phyloP scores from a whole-genome alignment of 1,284 basidiomycete species.

The Ganoderma resinaceum region DNA sequence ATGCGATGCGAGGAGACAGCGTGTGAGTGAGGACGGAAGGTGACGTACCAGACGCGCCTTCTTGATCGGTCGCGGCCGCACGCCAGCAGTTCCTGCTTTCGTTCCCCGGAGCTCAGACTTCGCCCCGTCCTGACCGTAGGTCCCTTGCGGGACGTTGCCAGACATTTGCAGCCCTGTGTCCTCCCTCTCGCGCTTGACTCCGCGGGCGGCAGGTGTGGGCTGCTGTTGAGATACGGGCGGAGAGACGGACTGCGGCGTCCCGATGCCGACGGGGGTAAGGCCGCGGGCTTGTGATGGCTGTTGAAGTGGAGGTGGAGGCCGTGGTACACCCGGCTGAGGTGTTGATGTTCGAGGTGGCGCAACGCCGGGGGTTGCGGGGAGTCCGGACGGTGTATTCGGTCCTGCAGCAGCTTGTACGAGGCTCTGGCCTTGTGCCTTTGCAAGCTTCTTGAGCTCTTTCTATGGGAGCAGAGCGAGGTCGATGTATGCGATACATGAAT shows the following conservation, averaged over 20 bases:
- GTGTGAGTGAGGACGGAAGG: background rate
- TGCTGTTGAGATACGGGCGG: conserved; percentile 39
- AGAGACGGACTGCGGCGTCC: conserved; percentile 46
- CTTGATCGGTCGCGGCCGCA: conserved; percentile 74
- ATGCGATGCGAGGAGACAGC: conserved; percentile 5
- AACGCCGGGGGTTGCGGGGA: conserved; percentile 38
- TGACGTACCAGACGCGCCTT: conserved; percentile 75
- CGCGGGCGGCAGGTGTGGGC: conserved; percentile 43
- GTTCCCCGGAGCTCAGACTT: conserved; percentile 41
- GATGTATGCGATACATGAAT: background rate
- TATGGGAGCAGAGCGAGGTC: conserved; percentile 37
- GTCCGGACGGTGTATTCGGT: conserved; percentile 38
- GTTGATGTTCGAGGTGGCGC: conserved; percentile 35
- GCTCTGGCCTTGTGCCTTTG: conserved; percentile 63
- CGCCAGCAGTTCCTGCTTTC: conserved; percentile 54
- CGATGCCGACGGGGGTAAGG: conserved; percentile 38
- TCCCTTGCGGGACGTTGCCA: conserved; percentile 41
- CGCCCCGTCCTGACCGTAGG: conserved; percentile 32
- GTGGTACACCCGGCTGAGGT: conserved; percentile 34
- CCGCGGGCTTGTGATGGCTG: conserved; percentile 43
- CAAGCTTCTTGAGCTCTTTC: conserved; percentile 78
- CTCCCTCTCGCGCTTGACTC: conserved; percentile 54
- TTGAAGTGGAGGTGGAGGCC: conserved; percentile 22
- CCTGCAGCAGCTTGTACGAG: conserved; percentile 32
- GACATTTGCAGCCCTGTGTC: conserved; percentile 31